Percentiles rank a stretch among this genome's conserved stretches.
Evolutionary conservation across 257 asterid genomes (phyloP).

Genomic region (Solanum dulcamara): DNA sequence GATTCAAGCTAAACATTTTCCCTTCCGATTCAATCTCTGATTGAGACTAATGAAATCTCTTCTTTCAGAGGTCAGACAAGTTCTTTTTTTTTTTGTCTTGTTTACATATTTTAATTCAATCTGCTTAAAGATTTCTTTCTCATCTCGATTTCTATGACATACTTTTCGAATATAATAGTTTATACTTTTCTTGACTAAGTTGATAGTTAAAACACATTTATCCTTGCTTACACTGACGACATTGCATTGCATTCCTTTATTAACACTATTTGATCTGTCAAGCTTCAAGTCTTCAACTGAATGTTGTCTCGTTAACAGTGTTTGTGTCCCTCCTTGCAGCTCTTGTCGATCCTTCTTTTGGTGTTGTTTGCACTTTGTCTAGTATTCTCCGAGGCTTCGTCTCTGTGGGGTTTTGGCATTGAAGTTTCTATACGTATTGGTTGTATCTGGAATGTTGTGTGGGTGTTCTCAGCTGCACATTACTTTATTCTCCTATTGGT

Average conservation of each 20-base stretch:
- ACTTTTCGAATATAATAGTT: neutral
- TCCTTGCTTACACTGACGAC: neutral
- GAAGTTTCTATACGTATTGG: neutral
- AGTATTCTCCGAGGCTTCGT: neutral
- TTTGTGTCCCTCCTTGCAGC: neutral
- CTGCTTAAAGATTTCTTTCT: neutral
- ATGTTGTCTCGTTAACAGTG: neutral
- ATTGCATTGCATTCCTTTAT: neutral
- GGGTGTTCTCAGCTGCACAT: neutral
- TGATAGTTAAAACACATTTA: too few relatives aligned
- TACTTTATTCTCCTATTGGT: neutral
- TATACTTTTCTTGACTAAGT: too few relatives aligned
- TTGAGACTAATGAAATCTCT: neutral
- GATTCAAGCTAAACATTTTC: slow-evolving; percentile 16
- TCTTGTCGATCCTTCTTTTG: neutral
- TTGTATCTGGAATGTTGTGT: neutral
- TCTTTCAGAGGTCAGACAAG: slow-evolving; percentile 41
- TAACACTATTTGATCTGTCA: neutral
- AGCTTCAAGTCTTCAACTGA: too few relatives aligned
- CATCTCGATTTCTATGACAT: neutral
- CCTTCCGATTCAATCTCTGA: slow-evolving; percentile 7
- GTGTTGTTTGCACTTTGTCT: neutral
- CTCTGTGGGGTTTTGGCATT: too few relatives aligned
- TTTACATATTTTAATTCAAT: neutral
- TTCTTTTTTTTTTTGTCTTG: slow-evolving; percentile 39